Evolutionary conservation across 179 eudicot genomes (phyloP).

Genomic region (Beta corolliflora): DNA sequence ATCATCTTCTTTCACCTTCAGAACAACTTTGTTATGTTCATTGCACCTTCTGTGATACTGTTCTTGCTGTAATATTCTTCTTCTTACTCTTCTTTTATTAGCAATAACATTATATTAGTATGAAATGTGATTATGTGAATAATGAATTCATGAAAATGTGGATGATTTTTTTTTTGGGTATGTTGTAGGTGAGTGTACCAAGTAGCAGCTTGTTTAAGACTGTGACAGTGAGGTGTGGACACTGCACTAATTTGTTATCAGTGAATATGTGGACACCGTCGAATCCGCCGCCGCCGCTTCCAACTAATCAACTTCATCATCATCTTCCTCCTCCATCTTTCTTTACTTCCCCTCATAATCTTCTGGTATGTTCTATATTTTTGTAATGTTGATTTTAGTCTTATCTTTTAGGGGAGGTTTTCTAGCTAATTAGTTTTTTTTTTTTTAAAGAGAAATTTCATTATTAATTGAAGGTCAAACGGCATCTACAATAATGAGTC

Average conservation of each 20-base stretch:
- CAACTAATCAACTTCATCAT: constrained; percentile 29
- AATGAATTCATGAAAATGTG: not conserved
- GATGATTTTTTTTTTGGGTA: not conserved
- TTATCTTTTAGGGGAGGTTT: not conserved
- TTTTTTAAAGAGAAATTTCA: too few species aligned
- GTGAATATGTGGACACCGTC: constrained; percentile 66
- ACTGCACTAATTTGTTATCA: constrained; percentile 79
- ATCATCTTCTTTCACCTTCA: constrained; percentile 43
- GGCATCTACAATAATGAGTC: too few species aligned
- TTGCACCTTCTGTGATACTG: constrained; percentile 82
- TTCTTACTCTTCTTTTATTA: too few species aligned
- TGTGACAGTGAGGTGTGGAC: constrained; percentile 96
- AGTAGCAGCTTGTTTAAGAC: constrained; percentile 85
- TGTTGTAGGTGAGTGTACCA: constrained; percentile 88
- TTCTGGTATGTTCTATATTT: constrained; percentile 29
- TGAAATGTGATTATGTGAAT: not conserved
- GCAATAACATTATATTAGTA: too few species aligned
- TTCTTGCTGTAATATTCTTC: constrained; percentile 66
- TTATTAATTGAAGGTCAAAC: too few species aligned
- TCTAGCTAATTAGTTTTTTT: too few species aligned
- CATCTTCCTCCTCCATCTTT: constrained; percentile 37
- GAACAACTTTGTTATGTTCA: constrained; percentile 97
- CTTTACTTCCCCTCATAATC: constrained; percentile 47
- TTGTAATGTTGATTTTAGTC: too few species aligned
- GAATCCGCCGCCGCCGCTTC: constrained; percentile 4